Evolutionary conservation across 495 filamentous ascomycete genomes (phyloP).

Genomic region (Clavariopsis aquatica): DNA sequence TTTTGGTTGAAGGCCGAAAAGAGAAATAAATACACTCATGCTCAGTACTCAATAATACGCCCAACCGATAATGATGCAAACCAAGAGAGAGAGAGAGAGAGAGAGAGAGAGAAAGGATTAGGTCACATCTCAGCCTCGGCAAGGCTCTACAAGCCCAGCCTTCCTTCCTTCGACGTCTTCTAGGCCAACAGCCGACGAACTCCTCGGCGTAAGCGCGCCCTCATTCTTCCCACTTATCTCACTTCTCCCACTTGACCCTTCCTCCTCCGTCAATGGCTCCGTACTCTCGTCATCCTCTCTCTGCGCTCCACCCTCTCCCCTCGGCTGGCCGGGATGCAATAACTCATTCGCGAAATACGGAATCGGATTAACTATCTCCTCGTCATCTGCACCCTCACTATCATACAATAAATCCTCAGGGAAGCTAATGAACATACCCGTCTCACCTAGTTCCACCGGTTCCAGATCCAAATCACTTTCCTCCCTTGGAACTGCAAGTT

Average conservation of each 20-base stretch:
- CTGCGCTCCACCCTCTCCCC: neutral
- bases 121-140: too few relatives aligned
- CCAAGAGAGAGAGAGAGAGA: too few relatives aligned
- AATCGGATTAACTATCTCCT: slow-evolving; percentile 20
- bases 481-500: slow-evolving; percentile 4
- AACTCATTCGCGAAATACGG: slow-evolving; percentile 26
- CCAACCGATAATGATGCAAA: too few relatives aligned
- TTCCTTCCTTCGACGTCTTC: too few relatives aligned
- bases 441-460: slow-evolving; percentile 15
- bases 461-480: slow-evolving; percentile 17
- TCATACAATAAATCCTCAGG: slow-evolving; percentile 26
- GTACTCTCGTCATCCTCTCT: neutral
- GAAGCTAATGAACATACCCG: slow-evolving; percentile 20
- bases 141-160: too few relatives aligned
- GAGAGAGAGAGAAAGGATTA: too few relatives aligned
- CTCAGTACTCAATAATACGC: too few relatives aligned
- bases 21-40: too few relatives aligned
- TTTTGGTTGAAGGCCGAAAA: too few relatives aligned
- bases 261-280: neutral
- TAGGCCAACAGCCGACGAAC: too few relatives aligned
- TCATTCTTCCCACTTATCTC: too few relatives aligned
- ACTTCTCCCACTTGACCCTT: neutral
- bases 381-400: slow-evolving; percentile 20
- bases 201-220: too few relatives aligned
- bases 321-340: slow-evolving; percentile 10